Percentiles rank a stretch among this genome's conserved stretches.
Evolutionary conservation across 179 eudicot genomes (phyloP).

Genomic region (Heliamphora pulchella): DNA sequence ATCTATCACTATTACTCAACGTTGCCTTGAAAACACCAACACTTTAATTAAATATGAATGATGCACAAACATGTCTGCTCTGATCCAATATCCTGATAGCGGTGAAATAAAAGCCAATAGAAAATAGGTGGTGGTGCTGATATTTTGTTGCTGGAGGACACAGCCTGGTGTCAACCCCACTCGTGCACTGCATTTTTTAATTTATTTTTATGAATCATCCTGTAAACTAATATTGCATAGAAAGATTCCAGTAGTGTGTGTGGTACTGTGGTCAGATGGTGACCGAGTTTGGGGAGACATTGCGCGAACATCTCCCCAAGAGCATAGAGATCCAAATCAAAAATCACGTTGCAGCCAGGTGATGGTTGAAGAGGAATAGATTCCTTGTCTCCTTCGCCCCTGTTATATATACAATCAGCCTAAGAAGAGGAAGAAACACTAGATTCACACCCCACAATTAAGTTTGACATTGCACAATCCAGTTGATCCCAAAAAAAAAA

Average conservation of each 20-base stretch:
- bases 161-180: not conserved
- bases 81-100: no score
- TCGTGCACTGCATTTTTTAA: not conserved
- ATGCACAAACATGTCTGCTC: not conserved
- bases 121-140: not conserved
- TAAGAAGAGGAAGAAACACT: not conserved
- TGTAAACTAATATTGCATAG: not conserved
- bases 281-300: constrained; percentile 15
- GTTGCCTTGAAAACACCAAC: not conserved
- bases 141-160: not conserved
- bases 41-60: not conserved
- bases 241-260: no score
- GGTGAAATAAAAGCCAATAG: not conserved
- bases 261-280: not conserved
- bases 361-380: constrained; percentile 11
- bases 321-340: constrained; percentile 9
- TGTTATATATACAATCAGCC: not conserved
- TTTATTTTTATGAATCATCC: not conserved
- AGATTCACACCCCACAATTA: not conserved
- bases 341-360: not conserved
- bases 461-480: not conserved
- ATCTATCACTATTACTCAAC: not conserved
- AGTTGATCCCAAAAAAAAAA: not conserved
- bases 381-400: constrained; percentile 21
- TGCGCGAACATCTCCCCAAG: not conserved